Evolutionary conservation across 768 basidiomycete species (phyloP), one percentile per base, ranked within the genome.

Genomic region (Amanita brunnescens): DNA sequence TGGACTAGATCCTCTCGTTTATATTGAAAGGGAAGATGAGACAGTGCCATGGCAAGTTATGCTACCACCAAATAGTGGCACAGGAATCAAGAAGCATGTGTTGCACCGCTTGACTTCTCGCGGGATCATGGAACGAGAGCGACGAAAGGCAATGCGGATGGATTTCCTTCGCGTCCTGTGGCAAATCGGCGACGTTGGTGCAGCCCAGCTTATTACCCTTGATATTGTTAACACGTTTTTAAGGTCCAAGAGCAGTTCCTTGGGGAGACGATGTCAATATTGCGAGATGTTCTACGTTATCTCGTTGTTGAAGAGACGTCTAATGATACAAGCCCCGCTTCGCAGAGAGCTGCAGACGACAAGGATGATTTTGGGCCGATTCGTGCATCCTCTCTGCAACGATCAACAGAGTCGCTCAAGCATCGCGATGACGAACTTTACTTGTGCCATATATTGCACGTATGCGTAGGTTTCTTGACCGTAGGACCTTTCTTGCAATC

Each of bases 141-240:
- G 46, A 13, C 45, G 45, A 34, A 48, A 52, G 21, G 54, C 58
- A 33, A 47, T 63, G 37, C 67, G 74, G 51, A 61, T 67, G 14
- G 64, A 65, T 35, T 67, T 91, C 20, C 77, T 86, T 44, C 69
- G 71, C 24, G 62, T 76, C 6, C 63, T 91, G 21, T 91, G 90
- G 80, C 79, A 79, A 53, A 79, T 77, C 53, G 59, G 71, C 39
- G 87, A 90, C 57, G 91, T 91, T 57, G 60, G 79, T 71, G 33
- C 50, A 16, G 39, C 20, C 47, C 10, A 13, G 37, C 32, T 13
- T 40, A 41, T 32, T 29, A 9, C 32, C 23, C 18, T 9, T 3
- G 20, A 6, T 14, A 26, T 37, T 24, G 3, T 23, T 51, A 20
- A 51, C n/a, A 20, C 16, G 9, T 34, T 21, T 8, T 20, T n/a